These are phyloP conservation scores for Chlamydomonas schloesseri DNA, from an alignment of 139 green algal genomes.

Conservation along the genomic window DNA sequence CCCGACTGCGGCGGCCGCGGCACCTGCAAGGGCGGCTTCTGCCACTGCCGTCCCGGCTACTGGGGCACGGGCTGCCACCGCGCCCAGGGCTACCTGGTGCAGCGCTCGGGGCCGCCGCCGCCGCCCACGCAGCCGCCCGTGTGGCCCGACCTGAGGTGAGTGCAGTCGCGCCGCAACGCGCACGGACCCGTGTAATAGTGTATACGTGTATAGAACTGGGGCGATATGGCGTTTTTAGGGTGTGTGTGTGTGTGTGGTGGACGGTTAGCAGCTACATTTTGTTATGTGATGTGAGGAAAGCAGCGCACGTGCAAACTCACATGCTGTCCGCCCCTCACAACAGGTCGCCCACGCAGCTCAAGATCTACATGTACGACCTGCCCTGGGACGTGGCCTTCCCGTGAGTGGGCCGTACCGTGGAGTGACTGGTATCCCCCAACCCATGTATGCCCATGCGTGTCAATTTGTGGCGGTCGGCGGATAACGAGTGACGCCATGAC, in stretches of 20 bases:
- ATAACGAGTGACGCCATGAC: too few relatives aligned
- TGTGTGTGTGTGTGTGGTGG: neutral
- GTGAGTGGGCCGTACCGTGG: neutral
- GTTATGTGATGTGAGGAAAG: too few relatives aligned
- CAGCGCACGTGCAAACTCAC: too few relatives aligned
- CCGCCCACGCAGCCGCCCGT: neutral
- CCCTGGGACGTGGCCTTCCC: constrained; percentile 44
- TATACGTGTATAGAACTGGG: too few relatives aligned
- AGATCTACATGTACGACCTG: constrained; percentile 33
- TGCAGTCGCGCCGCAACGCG: too few relatives aligned
- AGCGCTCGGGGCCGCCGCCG: too few relatives aligned
- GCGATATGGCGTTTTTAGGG: too few relatives aligned
- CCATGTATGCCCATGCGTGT: too few relatives aligned
- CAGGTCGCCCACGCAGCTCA: neutral
- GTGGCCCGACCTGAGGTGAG: constrained; percentile 1
- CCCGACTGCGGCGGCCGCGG: constrained; percentile 32
- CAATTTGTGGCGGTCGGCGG: too few relatives aligned
- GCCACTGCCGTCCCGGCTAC: constrained; percentile 33
- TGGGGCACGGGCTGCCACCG: constrained; percentile 37
- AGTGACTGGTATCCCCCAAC: too few relatives aligned
- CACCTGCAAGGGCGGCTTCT: constrained; percentile 32
- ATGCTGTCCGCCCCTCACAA: neutral
- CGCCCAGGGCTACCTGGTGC: neutral
- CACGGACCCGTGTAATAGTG: too few relatives aligned
- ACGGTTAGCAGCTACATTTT: too few relatives aligned